Conservation (phyloP, 2,329 filamentous ascomycete genomes). For the Chrysoporthe austroafricana region DNA sequence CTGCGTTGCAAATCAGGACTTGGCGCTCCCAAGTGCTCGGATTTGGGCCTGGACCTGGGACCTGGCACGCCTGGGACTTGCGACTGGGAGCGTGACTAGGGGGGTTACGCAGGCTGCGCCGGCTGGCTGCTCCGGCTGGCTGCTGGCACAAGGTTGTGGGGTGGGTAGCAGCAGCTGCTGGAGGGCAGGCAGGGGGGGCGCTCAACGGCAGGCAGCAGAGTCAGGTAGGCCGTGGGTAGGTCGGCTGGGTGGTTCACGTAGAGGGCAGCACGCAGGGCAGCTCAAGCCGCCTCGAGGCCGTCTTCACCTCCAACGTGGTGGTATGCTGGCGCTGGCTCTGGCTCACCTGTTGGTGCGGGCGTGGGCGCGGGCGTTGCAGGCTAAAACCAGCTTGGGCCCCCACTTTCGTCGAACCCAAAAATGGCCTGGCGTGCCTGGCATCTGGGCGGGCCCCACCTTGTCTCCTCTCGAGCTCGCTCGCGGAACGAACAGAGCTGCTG, state of each 20-base stretch:
- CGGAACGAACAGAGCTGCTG: background rate
- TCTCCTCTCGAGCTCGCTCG: background rate
- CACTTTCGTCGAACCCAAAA: conserved; percentile 4
- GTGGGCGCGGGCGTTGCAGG: background rate
- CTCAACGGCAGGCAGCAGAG: background rate
- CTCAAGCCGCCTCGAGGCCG: background rate
- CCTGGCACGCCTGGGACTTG: background rate
- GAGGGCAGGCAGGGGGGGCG: background rate
- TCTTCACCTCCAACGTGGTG: background rate
- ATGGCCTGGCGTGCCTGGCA: background rate
- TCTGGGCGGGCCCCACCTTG: background rate
- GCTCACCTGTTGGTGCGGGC: background rate
- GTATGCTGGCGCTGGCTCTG: no score
- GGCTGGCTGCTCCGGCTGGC: background rate
- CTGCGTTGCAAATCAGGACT: conserved; percentile 7
- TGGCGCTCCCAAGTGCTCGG: conserved; percentile 9
- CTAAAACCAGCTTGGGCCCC: background rate
- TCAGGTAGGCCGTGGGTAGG: background rate
- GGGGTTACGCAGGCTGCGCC: background rate
- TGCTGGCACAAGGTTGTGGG: background rate
- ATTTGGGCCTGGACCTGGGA: conserved; percentile 2
- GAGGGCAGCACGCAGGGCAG: background rate
- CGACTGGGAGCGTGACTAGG: background rate
- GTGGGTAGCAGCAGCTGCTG: background rate
- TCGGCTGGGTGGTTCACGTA: no score